A percentile compares a stretch with the other conserved stretches of the same genome.
Evolutionary conservation across 768 basidiomycete genomes (phyloP).

Genomic region (Pleurotus tuoliensis): DNA sequence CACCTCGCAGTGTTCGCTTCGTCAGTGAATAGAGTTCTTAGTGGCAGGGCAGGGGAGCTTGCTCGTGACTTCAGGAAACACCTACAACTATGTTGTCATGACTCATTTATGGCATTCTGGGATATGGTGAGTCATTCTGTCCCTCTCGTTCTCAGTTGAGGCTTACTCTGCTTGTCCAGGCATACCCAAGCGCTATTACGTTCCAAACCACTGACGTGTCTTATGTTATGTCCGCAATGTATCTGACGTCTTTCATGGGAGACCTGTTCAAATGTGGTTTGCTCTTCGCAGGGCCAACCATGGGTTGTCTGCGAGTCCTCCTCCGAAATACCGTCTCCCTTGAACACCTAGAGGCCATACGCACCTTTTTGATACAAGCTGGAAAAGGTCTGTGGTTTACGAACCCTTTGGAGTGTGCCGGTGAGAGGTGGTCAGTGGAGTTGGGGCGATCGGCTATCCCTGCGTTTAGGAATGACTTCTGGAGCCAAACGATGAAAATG

Average conservation of each 20-base stretch:
- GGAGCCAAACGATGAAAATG: neutral
- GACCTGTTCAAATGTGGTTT: constrained; percentile 21
- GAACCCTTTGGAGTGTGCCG: neutral
- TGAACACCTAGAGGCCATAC: constrained; percentile 23
- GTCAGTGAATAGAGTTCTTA: constrained; percentile 17
- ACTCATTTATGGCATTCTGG: constrained; percentile 22
- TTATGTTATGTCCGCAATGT: constrained; percentile 18
- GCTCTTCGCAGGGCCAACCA: constrained; percentile 15
- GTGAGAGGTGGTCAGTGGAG: neutral
- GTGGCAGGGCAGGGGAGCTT: constrained; percentile 7
- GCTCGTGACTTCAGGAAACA: constrained; percentile 21
- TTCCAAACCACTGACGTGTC: constrained; percentile 11
- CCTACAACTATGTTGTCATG: constrained; percentile 19
- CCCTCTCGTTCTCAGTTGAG: neutral
- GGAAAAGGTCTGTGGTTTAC: constrained; percentile 9
- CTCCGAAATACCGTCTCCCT: constrained; percentile 19
- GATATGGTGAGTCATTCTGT: constrained; percentile 17
- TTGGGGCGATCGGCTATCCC: neutral
- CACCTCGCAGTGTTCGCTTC: constrained; percentile 19
- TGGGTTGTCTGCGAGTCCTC: constrained; percentile 17
- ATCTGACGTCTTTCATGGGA: constrained; percentile 22
- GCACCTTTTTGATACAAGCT: constrained; percentile 16
- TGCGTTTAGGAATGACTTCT: neutral
- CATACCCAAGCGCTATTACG: constrained; percentile 11
- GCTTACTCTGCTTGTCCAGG: neutral